Base-by-base conservation (phyloP, 768 basidiomycete species). In the Hygrocybe punicea region DNA sequence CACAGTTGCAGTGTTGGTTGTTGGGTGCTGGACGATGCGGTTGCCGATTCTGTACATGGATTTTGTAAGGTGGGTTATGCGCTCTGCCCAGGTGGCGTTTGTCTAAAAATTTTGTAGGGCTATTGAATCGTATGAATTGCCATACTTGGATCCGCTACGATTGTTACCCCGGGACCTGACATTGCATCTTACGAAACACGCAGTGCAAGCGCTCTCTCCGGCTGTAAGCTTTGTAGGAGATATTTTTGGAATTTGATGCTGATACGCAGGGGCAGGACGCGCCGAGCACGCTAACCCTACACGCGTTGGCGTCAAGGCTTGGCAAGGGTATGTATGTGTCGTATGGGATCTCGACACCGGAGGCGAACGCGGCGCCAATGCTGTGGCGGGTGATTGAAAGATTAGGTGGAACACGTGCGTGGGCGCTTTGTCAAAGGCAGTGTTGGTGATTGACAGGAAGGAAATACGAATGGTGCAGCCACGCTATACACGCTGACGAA, bases 11-110 rank as follows among this genome's bases (percentile, higher is more conserved):
- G 78, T 93, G 40, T 75, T 96, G 4, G 74, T 89, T 16, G 68
- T 93, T 4, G 89, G 82, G 2, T 89, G 87, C 61, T 93, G 91
- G 91, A 84, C 81, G 19, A 65, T 95, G 68, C 80, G 93, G 17
- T 68, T 93, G 36, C 92, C 93, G 0, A 74, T 89, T 10, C 73
- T 89, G 63, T 89, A 85, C 63, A 80, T 78, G 63, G 93, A 97
- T 65, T 80, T 96, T 50, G 78, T 85, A 44, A 77, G 76, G 93
- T 89, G 64, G 60, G 85, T 51, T 24, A 56, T 48, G 34, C 40
- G 29, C 19, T 39, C 21, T 25, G 23, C 34, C 35, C 37, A 50
- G 46, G 44, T 39, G 24, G 16, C 8, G 50, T 33, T n/a, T 59
- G 40, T 33, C 40, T 49, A 35, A 14, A 51, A 25, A 34, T 40